Conservation (phyloP, 2,329 filamentous ascomycete genomes). For the Hymenoscyphus scutula region DNA sequence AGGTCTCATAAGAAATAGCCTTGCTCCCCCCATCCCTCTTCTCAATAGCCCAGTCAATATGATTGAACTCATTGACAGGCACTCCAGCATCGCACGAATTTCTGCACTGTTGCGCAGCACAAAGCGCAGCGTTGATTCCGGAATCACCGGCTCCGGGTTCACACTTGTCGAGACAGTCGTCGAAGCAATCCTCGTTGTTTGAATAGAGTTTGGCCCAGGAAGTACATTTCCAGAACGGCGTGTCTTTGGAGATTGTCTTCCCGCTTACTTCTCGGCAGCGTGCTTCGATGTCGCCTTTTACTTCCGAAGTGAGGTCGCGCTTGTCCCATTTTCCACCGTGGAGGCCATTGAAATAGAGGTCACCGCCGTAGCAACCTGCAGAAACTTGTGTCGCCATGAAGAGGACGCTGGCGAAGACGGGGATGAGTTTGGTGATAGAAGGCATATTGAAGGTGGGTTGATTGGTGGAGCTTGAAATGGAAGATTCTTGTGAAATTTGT, state of each 20-base stretch:
- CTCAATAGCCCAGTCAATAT: not conserved
- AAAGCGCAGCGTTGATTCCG: not conserved
- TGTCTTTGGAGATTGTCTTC: not conserved
- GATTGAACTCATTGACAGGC: not conserved
- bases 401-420: conserved; percentile 1
- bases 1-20: not conserved
- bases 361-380: not conserved
- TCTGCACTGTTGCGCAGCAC: not conserved
- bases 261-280: not conserved
- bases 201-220: not conserved
- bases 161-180: not conserved
- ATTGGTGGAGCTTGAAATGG: not conserved
- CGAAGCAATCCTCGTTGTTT: not conserved
- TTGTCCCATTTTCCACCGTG: not conserved
- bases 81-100: not conserved
- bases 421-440: not conserved
- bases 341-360: not conserved
- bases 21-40: not conserved
- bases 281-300: not conserved
- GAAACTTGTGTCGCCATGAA: not conserved
- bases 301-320: not conserved
- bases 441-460: not conserved
- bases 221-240: not conserved
- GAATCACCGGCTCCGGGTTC: not conserved
- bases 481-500: not conserved